These are phyloP conservation scores for Paspalum vaginatum DNA, from an alignment of 176 grass and related monocot genomes.

Conservation along the genomic window DNA sequence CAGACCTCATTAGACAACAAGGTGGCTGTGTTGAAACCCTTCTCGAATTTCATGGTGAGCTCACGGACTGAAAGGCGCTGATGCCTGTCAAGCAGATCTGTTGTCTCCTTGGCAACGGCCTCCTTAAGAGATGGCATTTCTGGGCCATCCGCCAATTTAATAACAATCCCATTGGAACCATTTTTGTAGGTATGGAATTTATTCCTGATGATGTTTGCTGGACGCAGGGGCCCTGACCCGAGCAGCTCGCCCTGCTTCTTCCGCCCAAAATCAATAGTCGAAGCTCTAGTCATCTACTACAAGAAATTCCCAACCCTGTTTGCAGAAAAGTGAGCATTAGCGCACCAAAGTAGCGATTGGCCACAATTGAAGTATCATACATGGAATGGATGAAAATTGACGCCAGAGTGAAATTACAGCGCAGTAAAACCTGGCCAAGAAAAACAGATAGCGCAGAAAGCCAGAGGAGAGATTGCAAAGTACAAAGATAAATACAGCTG, in stretches of 20 bases:
- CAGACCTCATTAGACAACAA: slow-evolving; percentile 78
- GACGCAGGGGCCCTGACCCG: slow-evolving; percentile 46
- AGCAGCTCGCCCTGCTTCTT: slow-evolving; percentile 36
- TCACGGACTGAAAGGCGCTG: slow-evolving; percentile 79
- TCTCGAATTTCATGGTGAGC: slow-evolving; percentile 82
- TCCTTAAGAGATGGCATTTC: slow-evolving; percentile 59
- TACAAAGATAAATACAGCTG: background rate
- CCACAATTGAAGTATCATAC: background rate
- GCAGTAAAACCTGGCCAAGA: background rate
- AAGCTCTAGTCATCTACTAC: slow-evolving; percentile 48
- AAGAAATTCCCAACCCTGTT: slow-evolving; percentile 3
- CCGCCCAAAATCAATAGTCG: slow-evolving; percentile 46
- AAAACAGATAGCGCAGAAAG: background rate
- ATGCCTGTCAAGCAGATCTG: slow-evolving; percentile 51
- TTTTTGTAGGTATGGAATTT: slow-evolving; percentile 72
- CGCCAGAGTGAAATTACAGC: background rate
- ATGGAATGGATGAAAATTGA: background rate
- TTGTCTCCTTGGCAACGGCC: slow-evolving; percentile 64
- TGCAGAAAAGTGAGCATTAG: background rate
- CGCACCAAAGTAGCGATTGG: background rate
- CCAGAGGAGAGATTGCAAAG: slow-evolving; percentile 3
- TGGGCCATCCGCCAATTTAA: slow-evolving; percentile 50
- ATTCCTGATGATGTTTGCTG: slow-evolving; percentile 55
- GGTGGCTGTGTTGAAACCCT: slow-evolving; percentile 73
- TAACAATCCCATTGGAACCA: slow-evolving; percentile 55